Evolutionary conservation across 495 filamentous ascomycete species (phyloP).

Genomic region (Mycothermus thermophilus): DNA sequence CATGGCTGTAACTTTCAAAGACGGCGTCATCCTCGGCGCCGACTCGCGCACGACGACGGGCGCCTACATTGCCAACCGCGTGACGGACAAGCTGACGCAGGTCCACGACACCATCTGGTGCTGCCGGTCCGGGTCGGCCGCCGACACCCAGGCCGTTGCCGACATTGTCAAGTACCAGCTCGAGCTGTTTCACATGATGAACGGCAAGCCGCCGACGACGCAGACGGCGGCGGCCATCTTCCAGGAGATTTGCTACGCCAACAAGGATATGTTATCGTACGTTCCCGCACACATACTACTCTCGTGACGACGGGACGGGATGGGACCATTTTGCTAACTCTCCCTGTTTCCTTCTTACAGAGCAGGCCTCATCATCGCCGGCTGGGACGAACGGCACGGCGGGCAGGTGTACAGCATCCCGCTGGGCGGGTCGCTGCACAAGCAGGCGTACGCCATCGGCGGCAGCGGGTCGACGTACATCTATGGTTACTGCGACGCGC

Average conservation of each 20-base stretch:
- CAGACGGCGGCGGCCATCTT: slow-evolving; percentile 89
- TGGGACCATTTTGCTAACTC: too few relatives aligned
- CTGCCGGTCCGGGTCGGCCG: slow-evolving; percentile 90
- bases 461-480: slow-evolving; percentile 98
- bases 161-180: slow-evolving; percentile 96
- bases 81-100: slow-evolving; percentile 97
- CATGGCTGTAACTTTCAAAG: slow-evolving; percentile 93
- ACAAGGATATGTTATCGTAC: slow-evolving; percentile 83
- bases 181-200: slow-evolving; percentile 77
- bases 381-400: slow-evolving; percentile 84
- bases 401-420: slow-evolving; percentile 97
- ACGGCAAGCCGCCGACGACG: slow-evolving; percentile 79
- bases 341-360: slow-evolving; percentile 28
- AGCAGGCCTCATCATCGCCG: slow-evolving; percentile 94
- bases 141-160: slow-evolving; percentile 93
- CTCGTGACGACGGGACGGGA: too few relatives aligned
- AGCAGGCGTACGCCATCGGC: slow-evolving; percentile 89
- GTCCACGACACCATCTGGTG: slow-evolving; percentile 99
- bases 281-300: not conserved
- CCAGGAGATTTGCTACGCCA: slow-evolving; percentile 92
- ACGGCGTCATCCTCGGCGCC: slow-evolving; percentile 89
- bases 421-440: slow-evolving; percentile 91
- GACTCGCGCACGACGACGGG: slow-evolving; percentile 98
- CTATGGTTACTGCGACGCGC: slow-evolving; percentile 92
- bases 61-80: slow-evolving; percentile 96